Base-by-base conservation (phyloP, 192 early-diverging fungal species). In the Coemansia sp. region DNA sequence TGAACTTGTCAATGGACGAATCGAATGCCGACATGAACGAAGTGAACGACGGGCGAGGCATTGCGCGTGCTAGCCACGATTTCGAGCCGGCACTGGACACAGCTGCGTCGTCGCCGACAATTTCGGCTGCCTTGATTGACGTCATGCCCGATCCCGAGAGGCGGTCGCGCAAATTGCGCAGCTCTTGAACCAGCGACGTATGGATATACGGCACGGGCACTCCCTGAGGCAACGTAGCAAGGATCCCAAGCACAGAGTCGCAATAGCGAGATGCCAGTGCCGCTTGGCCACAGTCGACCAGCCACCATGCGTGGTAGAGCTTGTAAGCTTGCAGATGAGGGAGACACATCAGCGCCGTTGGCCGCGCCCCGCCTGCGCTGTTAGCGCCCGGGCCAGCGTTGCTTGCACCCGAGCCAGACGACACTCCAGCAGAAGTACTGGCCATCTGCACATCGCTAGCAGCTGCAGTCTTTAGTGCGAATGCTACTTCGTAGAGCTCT, bases 281-380 rank as follows among this genome's bases (percentile, higher is more conserved):
- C 4, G 87, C 70, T 68, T 88, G 86, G 5, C 97, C 94, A 56
- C 88, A 82, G 56, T 97, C 96, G 9, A 87, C 86, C 8, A 99
- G 84, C 75, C 89, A 88, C 86, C 88, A 90, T 15, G 93, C 93
- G 68, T 93, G 87, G 31, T 79, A 63, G 6, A 99, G 80, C 70
- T 98, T 98, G 87, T 95, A 95, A 0, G 88, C 88, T 69, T 97
- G 95, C 50, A 99, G 75, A 67, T 92, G 91, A n/a, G 94, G 92
- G n/a, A 99, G 60, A 20, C 81, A 83, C 5, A 71, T 56, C 29
- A 72, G 48, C 62, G 36, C 34, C n/a, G 69, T 50, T 6, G 53
- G 61, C 41, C 50, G 64, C 4, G 45, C 29, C 38, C 50, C 69
- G 4, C 58, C 22, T 27, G 44, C 55, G 36, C 4, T 51, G 20